Evolutionary conservation across 768 basidiomycete species (phyloP), one percentile per base, ranked within the genome.

Genomic region (Rhizopogon roseolus): DNA sequence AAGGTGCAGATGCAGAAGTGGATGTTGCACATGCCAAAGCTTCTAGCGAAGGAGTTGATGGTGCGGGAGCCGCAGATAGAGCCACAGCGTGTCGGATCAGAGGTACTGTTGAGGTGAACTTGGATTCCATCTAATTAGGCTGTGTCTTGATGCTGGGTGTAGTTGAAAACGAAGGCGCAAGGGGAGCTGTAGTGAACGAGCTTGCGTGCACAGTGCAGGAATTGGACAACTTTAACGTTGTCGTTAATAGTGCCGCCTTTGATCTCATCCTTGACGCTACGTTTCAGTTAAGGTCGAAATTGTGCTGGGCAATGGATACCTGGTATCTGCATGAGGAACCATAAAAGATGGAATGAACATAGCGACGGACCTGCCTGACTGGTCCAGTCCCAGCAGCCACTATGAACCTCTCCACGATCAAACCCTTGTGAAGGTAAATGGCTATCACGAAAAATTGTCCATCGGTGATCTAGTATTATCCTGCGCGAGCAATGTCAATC

Each of bases 191-290:
- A 9, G 53, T 54, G 34, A 52, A 52, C n/a, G 38, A 36, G 16
- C 49, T 49, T 22, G 53, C 13, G 10, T 50, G 53, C 7, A 5
- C 22, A 14, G 16, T 32, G 52, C 49, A 32, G 28, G 53, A 37
- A 17, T 49, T 38, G 25, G 49, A 52, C 9, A 49, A 52, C 19
- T 52, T 52, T 0, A 88, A 88, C 1, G 81, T 72, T 10, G 82
- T 82, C 1, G 86, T 88, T 16, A 88, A 63, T 4, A 86, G 86
- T 6, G 1, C 71, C 74, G 3, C 76, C 80, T 62, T 81, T 84
- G 17, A 68, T 50, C 46, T 86, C 85, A 40, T 80, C 83, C 60
- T 86, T 87, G 5, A 86, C 75, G 58, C 85, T 86, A 55, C 86
- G 77, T 67, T 84, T 88, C 56, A 89, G 71, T 5, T 85, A 73